Evolutionary conservation across 768 basidiomycete species (phyloP), one percentile per base, ranked within the genome.

Genomic region (Melanogaster broomeanus): DNA sequence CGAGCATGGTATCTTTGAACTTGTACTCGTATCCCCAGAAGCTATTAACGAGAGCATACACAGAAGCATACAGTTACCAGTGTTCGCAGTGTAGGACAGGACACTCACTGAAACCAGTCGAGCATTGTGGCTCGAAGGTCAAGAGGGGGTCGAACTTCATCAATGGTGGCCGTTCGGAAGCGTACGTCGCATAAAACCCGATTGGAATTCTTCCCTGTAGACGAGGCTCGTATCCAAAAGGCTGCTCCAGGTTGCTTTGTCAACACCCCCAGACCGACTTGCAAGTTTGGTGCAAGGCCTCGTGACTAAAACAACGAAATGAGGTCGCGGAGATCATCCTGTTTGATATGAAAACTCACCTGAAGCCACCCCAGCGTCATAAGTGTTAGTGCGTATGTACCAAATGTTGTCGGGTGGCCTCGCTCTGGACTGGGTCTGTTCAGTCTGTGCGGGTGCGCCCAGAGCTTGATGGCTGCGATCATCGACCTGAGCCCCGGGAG

Each of bases 361-460:
- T 87, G 87, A 4, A 85, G 62, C 52, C 78, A 79, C 0, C 71
- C 78, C 34, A 88, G 75, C 0, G 78, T 78, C 84, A 88, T 85
- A 57, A 87, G 61, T 10, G 76, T 70, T 21, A 84, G 62, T 1
- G 83, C 73, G 63, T 87, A 87, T 54, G 83, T 87, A 53, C 80
- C 85, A 60, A 87, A 84, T 3, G 77, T 77, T 4, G 57, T 45
- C 1, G 67, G 56, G 2, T 15, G 34, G 1, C 56, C 56, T 0
- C 39, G 49, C 11, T 22, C 27, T 1, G 61, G 58, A 16, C 70
- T 62, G 0, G 84, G 77, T 16, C 64, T 62, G 59, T 86, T 86
- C 39, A 85, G 64, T 0, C 71, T 77, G 5, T 76, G 69, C 22
- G 76, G 72, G 48, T 76, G 77, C 11, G 85, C 83, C 85, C 86